Evolutionary conservation across 768 basidiomycete species (phyloP).

Genomic region (Leccinellum rugosiceps): DNA sequence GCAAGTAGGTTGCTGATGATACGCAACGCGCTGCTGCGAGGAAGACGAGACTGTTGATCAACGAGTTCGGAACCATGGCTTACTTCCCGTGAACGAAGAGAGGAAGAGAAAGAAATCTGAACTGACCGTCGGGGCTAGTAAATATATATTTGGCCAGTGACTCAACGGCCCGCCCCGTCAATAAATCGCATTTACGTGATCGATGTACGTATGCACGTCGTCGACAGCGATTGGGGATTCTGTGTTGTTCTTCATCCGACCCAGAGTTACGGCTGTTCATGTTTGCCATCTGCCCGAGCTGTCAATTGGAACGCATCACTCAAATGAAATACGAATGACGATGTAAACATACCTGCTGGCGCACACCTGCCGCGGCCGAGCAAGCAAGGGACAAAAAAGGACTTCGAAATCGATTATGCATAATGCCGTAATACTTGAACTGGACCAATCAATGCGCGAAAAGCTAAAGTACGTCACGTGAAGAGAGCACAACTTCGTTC

Average conservation of each 20-base stretch:
- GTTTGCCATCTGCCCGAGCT: neutral
- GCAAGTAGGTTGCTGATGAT: slow-evolving; percentile 43
- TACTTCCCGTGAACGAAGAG: neutral
- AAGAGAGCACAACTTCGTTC: neutral
- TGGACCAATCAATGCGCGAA: neutral
- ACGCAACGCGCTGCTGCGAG: slow-evolving; percentile 2
- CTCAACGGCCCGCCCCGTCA: neutral
- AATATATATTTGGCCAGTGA: neutral
- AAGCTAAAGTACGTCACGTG: too few species aligned
- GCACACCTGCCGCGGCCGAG: too few species aligned
- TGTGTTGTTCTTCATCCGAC: neutral
- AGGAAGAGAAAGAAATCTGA: neutral
- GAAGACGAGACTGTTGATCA: slow-evolving; percentile 4
- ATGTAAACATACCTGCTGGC: too few species aligned
- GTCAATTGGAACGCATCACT: neutral
- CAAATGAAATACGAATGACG: too few species aligned
- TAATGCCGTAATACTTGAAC: neutral
- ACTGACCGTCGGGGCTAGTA: neutral
- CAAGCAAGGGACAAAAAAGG: too few species aligned
- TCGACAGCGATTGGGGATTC: neutral
- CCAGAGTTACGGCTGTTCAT: neutral
- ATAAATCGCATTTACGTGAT: neutral
- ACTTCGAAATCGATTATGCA: too few species aligned
- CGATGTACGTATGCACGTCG: neutral
- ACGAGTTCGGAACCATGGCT: neutral